phyloP scores from a whole-genome alignment of 768 basidiomycete species.

The Phallus indusiatus region DNA sequence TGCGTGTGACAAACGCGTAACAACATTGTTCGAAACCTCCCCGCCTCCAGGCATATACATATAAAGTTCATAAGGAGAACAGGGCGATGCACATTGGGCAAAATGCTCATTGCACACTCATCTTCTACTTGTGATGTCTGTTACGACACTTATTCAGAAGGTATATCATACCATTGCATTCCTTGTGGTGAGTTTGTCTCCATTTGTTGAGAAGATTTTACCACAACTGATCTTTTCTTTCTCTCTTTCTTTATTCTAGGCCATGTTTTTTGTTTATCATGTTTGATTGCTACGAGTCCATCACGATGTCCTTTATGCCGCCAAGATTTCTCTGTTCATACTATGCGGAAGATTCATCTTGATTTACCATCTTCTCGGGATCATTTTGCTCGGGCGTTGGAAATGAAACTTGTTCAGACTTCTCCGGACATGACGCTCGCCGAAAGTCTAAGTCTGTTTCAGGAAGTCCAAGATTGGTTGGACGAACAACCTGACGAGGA shows the following conservation, averaged over 20 bases:
- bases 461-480: conserved; percentile 10
- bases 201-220: conserved; percentile 12
- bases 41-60: neutral
- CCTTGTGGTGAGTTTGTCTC: conserved; percentile 55
- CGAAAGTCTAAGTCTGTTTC: conserved; percentile 5
- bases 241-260: neutral
- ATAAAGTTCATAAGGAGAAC: neutral
- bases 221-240: conserved; percentile 4
- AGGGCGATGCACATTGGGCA: conserved; percentile 6
- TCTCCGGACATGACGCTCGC: conserved; percentile 8
- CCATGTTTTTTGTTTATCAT: conserved; percentile 9
- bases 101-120: conserved; percentile 64
- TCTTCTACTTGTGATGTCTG: conserved; percentile 72
- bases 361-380: conserved; percentile 4
- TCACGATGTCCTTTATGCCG: conserved; percentile 8
- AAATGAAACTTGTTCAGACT: conserved; percentile 7
- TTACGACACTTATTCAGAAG: conserved; percentile 51
- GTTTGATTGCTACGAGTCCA: conserved; percentile 5
- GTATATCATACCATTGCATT: conserved; percentile 52
- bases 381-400: neutral
- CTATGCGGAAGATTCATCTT: conserved; percentile 5
- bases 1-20: neutral
- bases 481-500: conserved; percentile 3
- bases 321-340: conserved; percentile 3
- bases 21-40: neutral